These are phyloP conservation scores for Chytridiales sp. DNA, from an alignment of 371 early-diverging fungal genomes.

Conservation along the genomic window DNA sequence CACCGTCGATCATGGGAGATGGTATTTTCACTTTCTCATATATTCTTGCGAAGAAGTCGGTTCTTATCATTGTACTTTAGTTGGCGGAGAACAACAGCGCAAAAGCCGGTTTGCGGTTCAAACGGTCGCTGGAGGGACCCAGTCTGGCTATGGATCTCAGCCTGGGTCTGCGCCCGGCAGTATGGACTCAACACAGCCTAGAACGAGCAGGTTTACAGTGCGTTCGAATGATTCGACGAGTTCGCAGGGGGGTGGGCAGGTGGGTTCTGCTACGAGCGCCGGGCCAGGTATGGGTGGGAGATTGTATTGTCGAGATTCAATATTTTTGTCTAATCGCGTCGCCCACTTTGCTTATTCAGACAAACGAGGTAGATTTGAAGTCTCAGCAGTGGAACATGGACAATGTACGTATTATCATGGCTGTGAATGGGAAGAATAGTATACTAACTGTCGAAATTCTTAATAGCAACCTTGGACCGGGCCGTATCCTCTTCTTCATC, in stretches of 20 bases:
- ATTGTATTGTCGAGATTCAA: background rate
- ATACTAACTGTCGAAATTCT: too few species aligned
- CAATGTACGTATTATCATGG: background rate
- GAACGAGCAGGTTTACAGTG: slow-evolving; percentile 6
- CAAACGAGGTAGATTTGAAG: slow-evolving; percentile 26
- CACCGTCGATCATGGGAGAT: background rate
- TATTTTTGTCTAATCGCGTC: background rate
- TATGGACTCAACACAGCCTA: background rate
- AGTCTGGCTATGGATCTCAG: background rate
- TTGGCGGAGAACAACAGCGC: background rate
- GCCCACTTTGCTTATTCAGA: slow-evolving; percentile 4
- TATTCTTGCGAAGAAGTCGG: background rate
- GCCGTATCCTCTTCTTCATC: slow-evolving; percentile 3
- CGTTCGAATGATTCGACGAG: background rate
- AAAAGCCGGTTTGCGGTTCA: slow-evolving; percentile 1
- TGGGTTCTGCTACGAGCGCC: background rate
- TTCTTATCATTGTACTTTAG: background rate
- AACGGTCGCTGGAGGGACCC: background rate
- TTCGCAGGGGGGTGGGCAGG: too few species aligned
- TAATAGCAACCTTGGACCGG: too few species aligned
- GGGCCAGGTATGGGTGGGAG: background rate
- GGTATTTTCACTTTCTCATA: background rate
- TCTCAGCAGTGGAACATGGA: slow-evolving; percentile 7
- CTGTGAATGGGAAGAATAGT: too few species aligned
- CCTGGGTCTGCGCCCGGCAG: background rate